These are phyloP conservation scores for Acacia pycnantha DNA, from an alignment of 331 rosid species.

Conservation along the genomic window DNA sequence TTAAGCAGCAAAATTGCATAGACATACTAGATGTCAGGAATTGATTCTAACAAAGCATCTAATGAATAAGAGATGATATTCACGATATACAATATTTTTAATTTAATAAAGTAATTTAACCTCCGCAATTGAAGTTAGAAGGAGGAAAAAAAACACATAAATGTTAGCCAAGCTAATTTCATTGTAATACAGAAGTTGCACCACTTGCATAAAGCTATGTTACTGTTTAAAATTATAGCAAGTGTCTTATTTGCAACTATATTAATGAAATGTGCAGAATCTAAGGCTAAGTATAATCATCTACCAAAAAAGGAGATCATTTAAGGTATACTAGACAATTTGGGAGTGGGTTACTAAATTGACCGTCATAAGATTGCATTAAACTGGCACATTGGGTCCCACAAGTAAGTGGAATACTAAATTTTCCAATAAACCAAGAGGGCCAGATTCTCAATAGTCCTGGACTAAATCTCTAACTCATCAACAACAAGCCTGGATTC, in stretches of 20 bases:
- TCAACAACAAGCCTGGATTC: not conserved
- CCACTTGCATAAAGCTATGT: constrained; percentile 12
- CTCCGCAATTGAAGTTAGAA: not conserved
- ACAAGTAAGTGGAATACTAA: not conserved
- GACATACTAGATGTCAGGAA: constrained; percentile 4
- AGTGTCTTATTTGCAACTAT: not conserved
- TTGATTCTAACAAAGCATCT: not conserved
- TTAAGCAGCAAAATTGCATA: constrained; percentile 1
- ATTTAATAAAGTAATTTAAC: not conserved
- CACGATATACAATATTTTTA: not conserved
- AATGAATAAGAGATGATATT: not conserved
- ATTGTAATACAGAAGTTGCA: not conserved
- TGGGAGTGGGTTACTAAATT: constrained; percentile 3
- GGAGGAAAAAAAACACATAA: not conserved
- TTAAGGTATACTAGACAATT: constrained; percentile 1
- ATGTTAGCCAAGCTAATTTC: constrained; percentile 2
- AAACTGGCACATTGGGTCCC: not conserved
- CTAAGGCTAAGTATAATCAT: not conserved
- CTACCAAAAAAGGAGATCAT: not conserved
- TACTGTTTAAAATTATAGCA: not conserved
- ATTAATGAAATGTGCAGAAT: constrained; percentile 4
- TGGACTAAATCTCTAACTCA: constrained; percentile 6
- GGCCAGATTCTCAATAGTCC: constrained; percentile 13
- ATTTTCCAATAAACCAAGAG: constrained; percentile 1
- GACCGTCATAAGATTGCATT: not conserved